Evolutionary conservation across 768 basidiomycete genomes (phyloP).

Genomic region (Pulveroboletus sp.): DNA sequence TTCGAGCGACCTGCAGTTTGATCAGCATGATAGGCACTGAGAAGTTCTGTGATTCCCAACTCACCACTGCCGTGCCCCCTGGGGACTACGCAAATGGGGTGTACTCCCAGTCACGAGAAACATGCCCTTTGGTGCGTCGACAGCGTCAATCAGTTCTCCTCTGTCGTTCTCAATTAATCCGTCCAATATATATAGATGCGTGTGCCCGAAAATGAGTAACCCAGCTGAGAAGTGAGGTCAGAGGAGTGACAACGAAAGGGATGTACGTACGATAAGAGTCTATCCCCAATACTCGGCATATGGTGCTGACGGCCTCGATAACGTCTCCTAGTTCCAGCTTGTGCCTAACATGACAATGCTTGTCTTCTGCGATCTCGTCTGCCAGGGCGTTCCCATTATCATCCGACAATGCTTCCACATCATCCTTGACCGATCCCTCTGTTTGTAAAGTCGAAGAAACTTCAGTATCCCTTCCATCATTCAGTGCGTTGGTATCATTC

Average conservation of each 20-base stretch:
- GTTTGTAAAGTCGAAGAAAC: constrained; percentile 40
- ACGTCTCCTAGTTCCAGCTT: constrained; percentile 88
- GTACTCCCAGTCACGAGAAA: constrained; percentile 85
- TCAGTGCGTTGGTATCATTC: constrained; percentile 36
- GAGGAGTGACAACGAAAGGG: background rate
- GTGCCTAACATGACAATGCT: constrained; percentile 81
- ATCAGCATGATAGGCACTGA: background rate
- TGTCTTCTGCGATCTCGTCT: constrained; percentile 85
- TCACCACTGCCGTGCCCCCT: constrained; percentile 81
- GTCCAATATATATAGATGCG: constrained; percentile 87
- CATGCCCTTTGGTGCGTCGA: constrained; percentile 77
- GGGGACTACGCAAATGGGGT: constrained; percentile 75
- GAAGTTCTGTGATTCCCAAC: constrained; percentile 13
- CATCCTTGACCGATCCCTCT: constrained; percentile 17
- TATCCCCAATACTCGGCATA: constrained; percentile 84
- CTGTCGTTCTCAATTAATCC: constrained; percentile 84
- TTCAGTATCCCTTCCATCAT: constrained; percentile 39
- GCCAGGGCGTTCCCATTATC: constrained; percentile 45
- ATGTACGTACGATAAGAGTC: constrained; percentile 80
- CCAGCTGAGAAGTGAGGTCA: constrained; percentile 49
- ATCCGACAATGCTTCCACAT: constrained; percentile 8
- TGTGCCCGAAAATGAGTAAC: constrained; percentile 80
- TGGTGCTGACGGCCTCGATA: constrained; percentile 83
- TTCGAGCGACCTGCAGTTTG: constrained; percentile 60
- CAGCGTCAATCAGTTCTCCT: constrained; percentile 86